These are phyloP conservation scores for Ogataea henricii DNA, from an alignment of 805 yeast genomes.

Conservation along the genomic window DNA sequence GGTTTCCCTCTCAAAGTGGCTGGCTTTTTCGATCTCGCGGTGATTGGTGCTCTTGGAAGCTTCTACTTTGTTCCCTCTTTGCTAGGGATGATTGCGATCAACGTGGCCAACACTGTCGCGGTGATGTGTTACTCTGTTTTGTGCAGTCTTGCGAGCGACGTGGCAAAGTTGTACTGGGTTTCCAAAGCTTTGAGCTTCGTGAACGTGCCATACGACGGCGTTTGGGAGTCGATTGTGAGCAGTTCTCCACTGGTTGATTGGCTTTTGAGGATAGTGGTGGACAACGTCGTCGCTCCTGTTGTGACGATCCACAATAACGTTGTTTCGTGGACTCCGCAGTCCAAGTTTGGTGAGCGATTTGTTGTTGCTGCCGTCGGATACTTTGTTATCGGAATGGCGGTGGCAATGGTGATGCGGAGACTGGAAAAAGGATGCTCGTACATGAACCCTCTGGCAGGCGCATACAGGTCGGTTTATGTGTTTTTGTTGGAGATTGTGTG, in stretches of 20 bases:
- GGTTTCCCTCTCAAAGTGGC: constrained; percentile 23
- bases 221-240: neutral
- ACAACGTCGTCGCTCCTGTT: constrained; percentile 10
- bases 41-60: constrained; percentile 22
- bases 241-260: neutral
- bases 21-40: constrained; percentile 24
- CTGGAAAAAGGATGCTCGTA: constrained; percentile 35
- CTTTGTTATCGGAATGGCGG: constrained; percentile 6
- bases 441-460: constrained; percentile 49
- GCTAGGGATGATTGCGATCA: constrained; percentile 26
- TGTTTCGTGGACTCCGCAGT: constrained; percentile 27
- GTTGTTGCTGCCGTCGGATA: constrained; percentile 26
- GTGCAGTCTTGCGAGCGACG: constrained; percentile 1
- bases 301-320: constrained; percentile 17
- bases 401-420: constrained; percentile 23
- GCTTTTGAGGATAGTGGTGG: neutral
- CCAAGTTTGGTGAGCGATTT: constrained; percentile 20
- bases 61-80: constrained; percentile 30
- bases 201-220: neutral
- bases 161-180: neutral
- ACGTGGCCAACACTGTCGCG: constrained; percentile 13
- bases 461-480: constrained; percentile 52
- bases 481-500: constrained; percentile 55
- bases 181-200: neutral
- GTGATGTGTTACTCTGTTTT: neutral